A percentile compares a stretch with the other conserved stretches of the same genome.
These are phyloP conservation scores for Leccinum subspadiceum DNA, from an alignment of 1,284 basidiomycete species.

Conservation along the genomic window DNA sequence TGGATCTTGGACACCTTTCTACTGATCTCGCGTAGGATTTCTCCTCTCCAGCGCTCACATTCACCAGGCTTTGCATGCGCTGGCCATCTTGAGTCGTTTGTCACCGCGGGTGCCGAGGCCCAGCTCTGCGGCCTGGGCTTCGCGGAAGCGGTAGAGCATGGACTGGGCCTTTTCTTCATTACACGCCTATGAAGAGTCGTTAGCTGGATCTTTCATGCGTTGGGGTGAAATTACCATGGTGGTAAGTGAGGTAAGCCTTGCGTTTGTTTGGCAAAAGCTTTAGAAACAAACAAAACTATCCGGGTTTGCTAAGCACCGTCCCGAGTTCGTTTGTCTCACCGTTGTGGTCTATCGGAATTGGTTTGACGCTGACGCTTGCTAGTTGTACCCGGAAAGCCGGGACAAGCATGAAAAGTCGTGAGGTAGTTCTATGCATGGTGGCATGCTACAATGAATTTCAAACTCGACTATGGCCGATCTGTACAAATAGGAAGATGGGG, in stretches of 20 bases:
- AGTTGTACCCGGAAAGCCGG: constrained; percentile 22
- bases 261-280: constrained; percentile 29
- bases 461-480: no score
- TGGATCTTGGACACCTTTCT: constrained; percentile 98
- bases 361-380: neutral
- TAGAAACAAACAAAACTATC: constrained; percentile 8
- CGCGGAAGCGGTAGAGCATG: constrained; percentile 98
- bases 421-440: neutral
- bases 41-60: constrained; percentile 94
- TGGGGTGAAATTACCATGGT: constrained; percentile 17
- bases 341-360: no score
- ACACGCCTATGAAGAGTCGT: constrained; percentile 61
- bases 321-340: no score
- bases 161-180: constrained; percentile 98
- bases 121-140: constrained; percentile 94
- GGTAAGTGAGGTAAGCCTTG: neutral
- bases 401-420: neutral
- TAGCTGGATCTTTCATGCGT: neutral
- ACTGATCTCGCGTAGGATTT: constrained; percentile 92
- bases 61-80: constrained; percentile 87
- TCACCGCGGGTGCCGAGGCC: constrained; percentile 82
- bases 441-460: no score
- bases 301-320: no score
- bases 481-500: no score
- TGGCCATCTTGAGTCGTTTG: constrained; percentile 87